A percentile compares a stretch with the other conserved stretches of the same genome.
Evolutionary conservation across 352 stramenopile genomes (phyloP).

Genomic region (Ophiocytium majus): DNA sequence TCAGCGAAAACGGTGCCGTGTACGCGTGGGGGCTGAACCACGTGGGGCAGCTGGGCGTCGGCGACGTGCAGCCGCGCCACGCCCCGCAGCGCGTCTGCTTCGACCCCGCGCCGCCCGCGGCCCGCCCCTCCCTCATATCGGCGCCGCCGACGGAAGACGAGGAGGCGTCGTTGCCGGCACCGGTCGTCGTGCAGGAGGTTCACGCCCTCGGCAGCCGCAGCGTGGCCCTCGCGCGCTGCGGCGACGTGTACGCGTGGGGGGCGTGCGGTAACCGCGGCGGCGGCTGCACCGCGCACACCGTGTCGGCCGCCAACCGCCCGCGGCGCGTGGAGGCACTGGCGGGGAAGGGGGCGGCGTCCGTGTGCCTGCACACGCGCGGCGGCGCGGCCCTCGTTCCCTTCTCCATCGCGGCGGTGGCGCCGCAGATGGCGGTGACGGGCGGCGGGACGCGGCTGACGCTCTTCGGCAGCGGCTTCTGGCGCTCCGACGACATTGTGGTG

Average conservation of each 20-base stretch:
- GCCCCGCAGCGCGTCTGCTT: neutral
- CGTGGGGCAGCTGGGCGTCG: conserved; percentile 44
- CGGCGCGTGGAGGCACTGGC: conserved; percentile 61
- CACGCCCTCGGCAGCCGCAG: neutral
- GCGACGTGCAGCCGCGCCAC: conserved; percentile 4
- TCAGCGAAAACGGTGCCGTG: conserved; percentile 41
- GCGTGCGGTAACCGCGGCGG: neutral
- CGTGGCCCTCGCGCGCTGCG: neutral
- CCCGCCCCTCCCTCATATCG: too few relatives aligned
- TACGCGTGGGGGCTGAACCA: conserved; percentile 50
- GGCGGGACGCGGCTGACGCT: conserved; percentile 68
- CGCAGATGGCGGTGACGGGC: conserved; percentile 63
- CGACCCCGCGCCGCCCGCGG: too few relatives aligned
- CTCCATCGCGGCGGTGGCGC: conserved; percentile 56
- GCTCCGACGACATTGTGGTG: conserved; percentile 71
- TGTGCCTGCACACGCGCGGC: conserved; percentile 64
- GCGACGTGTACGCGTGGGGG: conserved; percentile 16
- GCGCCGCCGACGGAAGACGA: too few relatives aligned
- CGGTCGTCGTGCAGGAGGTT: neutral
- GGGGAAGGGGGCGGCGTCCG: conserved; percentile 56
- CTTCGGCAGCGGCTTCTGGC: conserved; percentile 71
- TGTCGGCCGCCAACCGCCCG: conserved; percentile 24
- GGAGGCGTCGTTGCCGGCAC: too few relatives aligned
- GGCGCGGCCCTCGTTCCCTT: conserved; percentile 69
- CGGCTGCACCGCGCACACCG: neutral